Evolutionary conservation across 306 rosid species (phyloP).

Genomic region (Castanospermum australe): DNA sequence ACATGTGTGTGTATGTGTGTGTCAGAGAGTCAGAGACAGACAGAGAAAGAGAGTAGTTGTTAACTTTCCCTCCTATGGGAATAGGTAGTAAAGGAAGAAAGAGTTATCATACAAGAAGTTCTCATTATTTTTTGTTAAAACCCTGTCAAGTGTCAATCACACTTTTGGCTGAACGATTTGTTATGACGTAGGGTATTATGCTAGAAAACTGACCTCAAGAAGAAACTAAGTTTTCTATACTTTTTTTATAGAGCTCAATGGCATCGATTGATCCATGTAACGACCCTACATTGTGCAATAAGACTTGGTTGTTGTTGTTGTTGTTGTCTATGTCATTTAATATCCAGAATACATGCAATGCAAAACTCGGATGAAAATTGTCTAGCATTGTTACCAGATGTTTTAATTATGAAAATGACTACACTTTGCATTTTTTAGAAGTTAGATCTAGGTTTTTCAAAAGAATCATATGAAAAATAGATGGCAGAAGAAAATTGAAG

Average conservation of each 20-base stretch:
- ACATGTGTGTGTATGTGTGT: not conserved
- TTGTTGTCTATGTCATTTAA: no score
- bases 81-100: no score
- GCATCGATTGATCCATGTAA: no score
- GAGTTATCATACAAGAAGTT: no score
- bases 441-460: not conserved
- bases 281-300: no score
- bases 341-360: not conserved
- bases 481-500: constrained; percentile 4
- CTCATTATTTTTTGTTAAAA: no score
- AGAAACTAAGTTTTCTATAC: not conserved
- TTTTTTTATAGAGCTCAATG: no score
- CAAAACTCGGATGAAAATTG: not conserved
- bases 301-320: no score
- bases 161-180: not conserved
- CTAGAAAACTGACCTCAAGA: not conserved
- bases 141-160: not conserved
- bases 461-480: not conserved
- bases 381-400: not conserved
- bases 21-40: no score
- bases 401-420: constrained; percentile 4
- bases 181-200: not conserved
- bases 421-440: not conserved
- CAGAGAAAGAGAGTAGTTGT: not conserved
- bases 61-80: no score